Evolutionary conservation across 2,329 filamentous ascomycete species (phyloP).

Genomic region (Penicillium hesseltinei): DNA sequence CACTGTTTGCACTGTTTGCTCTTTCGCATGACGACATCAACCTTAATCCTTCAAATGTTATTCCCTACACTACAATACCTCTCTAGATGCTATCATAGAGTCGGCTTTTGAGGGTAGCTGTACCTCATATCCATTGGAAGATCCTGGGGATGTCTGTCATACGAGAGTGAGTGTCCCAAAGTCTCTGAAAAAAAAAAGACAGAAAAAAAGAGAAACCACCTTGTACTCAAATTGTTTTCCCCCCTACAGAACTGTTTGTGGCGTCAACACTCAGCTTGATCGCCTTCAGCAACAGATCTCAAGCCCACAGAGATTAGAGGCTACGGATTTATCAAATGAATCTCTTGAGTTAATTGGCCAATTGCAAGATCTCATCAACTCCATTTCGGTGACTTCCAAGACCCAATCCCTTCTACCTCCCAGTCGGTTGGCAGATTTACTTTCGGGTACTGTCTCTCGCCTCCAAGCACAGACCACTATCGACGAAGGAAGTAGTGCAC

Average conservation of each 20-base stretch:
- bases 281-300: constrained; percentile 50
- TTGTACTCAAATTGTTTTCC: neutral
- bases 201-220: too few species aligned
- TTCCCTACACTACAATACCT: neutral
- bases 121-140: neutral
- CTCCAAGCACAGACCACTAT: constrained; percentile 18
- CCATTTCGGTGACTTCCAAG: constrained; percentile 67
- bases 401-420: constrained; percentile 62
- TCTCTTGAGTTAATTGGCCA: constrained; percentile 40
- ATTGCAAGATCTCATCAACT: constrained; percentile 66
- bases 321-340: constrained; percentile 24
- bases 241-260: constrained; percentile 51
- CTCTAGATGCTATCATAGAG: neutral
- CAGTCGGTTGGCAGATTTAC: constrained; percentile 58
- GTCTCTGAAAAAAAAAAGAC: neutral
- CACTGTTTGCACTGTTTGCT: neutral
- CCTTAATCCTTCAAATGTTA: neutral
- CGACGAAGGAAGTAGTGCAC: constrained; percentile 41
- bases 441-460: constrained; percentile 52
- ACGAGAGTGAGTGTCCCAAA: constrained; percentile 18
- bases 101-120: neutral
- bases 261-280: constrained; percentile 59
- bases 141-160: constrained; percentile 23
- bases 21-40: neutral
- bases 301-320: constrained; percentile 9